Conservation (phyloP, 805 yeast species). For the Starmerella cellae region DNA sequence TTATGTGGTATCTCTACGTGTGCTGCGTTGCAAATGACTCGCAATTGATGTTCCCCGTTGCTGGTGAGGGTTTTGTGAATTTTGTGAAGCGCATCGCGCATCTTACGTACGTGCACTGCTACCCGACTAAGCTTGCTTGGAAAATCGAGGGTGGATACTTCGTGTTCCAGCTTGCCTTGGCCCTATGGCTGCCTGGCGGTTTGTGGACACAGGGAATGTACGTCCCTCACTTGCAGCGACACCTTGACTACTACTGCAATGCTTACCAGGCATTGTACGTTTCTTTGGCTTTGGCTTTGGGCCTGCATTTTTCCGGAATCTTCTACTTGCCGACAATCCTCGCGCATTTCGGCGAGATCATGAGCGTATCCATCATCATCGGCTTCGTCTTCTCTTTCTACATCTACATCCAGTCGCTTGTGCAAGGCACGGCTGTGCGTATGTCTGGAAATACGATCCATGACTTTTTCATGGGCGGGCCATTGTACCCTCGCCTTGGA, state of each 20-base stretch:
- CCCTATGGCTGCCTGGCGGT: conserved; percentile 72
- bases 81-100: conserved; percentile 38
- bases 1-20: conserved; percentile 97
- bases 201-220: conserved; percentile 93
- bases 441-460: conserved; percentile 85
- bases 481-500: conserved; percentile 90
- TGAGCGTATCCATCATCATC: conserved; percentile 76
- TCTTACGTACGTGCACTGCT: conserved; percentile 33
- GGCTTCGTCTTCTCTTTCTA: conserved; percentile 60
- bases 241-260: conserved; percentile 85
- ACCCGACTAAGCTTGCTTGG: conserved; percentile 43
- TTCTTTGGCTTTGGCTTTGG: conserved; percentile 43
- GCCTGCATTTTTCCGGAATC: conserved; percentile 58
- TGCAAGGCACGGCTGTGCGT: conserved; percentile 64
- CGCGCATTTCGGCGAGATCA: conserved; percentile 78
- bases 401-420: conserved; percentile 56
- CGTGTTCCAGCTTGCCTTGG: conserved; percentile 54
- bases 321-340: conserved; percentile 63
- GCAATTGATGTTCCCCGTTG: conserved; percentile 51
- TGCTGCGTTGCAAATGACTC: conserved; percentile 72
- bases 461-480: conserved; percentile 95
- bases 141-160: conserved; percentile 58
- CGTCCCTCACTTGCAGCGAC: conserved; percentile 64
- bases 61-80: conserved; percentile 35
- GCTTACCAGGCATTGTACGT: conserved; percentile 76